phyloP scores from a whole-genome alignment of 306 rosid genomes.

The Rosa lucieae region DNA sequence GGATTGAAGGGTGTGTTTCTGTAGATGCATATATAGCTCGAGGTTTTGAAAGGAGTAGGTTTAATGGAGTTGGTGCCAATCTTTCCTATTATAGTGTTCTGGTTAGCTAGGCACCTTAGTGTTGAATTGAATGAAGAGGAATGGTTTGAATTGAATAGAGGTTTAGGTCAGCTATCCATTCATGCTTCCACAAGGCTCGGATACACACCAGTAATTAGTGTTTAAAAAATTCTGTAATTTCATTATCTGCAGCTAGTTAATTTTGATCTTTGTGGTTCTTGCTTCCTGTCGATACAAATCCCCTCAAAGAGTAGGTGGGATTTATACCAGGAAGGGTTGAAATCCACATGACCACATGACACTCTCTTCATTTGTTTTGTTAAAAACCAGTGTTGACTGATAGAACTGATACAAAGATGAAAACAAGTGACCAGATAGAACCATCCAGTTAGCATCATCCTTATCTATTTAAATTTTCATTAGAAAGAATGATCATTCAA shows the following conservation, averaged over 20 bases:
- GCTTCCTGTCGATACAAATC: neutral
- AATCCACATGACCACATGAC: neutral
- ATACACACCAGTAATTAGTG: neutral
- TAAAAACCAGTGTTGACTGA: neutral
- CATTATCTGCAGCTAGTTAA: neutral
- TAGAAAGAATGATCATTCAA: neutral
- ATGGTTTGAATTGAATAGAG: neutral
- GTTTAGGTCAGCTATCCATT: slow-evolving; percentile 17
- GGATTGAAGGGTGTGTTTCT: slow-evolving; percentile 2
- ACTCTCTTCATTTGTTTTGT: neutral
- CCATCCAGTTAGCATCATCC: neutral
- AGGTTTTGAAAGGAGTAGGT: slow-evolving; percentile 27
- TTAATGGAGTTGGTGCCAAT: slow-evolving; percentile 26
- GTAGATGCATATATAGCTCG: slow-evolving; percentile 15
- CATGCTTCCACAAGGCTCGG: neutral
- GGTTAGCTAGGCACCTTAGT: slow-evolving; percentile 6
- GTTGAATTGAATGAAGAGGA: neutral
- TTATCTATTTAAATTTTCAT: neutral
- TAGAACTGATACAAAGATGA: neutral
- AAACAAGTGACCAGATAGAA: neutral
- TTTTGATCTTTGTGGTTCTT: neutral
- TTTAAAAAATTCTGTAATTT: neutral
- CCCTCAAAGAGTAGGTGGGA: neutral
- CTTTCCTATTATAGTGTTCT: neutral
- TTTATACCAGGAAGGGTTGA: neutral